Conservation (phyloP, 1,284 basidiomycete genomes). For the Meripilus lineatus region DNA sequence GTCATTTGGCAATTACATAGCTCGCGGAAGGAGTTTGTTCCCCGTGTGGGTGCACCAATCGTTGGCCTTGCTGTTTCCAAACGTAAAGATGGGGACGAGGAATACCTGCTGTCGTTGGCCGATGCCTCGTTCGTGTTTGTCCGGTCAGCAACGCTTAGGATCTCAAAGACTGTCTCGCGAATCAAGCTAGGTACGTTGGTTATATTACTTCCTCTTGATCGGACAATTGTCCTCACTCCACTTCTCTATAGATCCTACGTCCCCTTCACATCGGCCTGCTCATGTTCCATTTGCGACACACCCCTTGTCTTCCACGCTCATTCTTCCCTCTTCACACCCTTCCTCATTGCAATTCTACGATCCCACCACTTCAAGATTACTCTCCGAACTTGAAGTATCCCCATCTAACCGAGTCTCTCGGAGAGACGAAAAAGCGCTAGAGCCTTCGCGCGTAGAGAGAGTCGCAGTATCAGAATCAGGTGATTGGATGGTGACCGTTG, state of each 20-base stretch:
- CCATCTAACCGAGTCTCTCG: slow-evolving; percentile 91
- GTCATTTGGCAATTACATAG: slow-evolving; percentile 94
- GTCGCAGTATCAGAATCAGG: slow-evolving; percentile 64
- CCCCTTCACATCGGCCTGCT: slow-evolving; percentile 39
- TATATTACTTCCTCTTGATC: too few relatives aligned
- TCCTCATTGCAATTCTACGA: slow-evolving; percentile 93
- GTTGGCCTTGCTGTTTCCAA: slow-evolving; percentile 62
- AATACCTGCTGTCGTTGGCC: slow-evolving; percentile 79
- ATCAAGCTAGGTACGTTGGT: slow-evolving; percentile 67
- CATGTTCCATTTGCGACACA: slow-evolving; percentile 69
- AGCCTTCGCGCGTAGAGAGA: slow-evolving; percentile 74
- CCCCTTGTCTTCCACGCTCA: slow-evolving; percentile 63
- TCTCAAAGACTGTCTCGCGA: slow-evolving; percentile 72
- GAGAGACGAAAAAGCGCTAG: slow-evolving; percentile 74
- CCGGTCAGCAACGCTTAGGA: slow-evolving; percentile 66
- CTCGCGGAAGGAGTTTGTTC: slow-evolving; percentile 86
- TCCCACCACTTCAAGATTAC: slow-evolving; percentile 62
- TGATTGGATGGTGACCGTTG: slow-evolving; percentile 94
- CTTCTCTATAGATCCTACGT: too few relatives aligned
- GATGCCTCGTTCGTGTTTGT: slow-evolving; percentile 86
- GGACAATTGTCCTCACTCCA: too few relatives aligned
- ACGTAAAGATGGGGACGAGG: slow-evolving; percentile 59
- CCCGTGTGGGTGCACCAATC: slow-evolving; percentile 87
- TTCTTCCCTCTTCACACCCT: slow-evolving; percentile 91
- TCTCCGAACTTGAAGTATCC: slow-evolving; percentile 89